Base-by-base conservation (phyloP, 106 monocot genomes). In the Xerophyta viscosa region DNA sequence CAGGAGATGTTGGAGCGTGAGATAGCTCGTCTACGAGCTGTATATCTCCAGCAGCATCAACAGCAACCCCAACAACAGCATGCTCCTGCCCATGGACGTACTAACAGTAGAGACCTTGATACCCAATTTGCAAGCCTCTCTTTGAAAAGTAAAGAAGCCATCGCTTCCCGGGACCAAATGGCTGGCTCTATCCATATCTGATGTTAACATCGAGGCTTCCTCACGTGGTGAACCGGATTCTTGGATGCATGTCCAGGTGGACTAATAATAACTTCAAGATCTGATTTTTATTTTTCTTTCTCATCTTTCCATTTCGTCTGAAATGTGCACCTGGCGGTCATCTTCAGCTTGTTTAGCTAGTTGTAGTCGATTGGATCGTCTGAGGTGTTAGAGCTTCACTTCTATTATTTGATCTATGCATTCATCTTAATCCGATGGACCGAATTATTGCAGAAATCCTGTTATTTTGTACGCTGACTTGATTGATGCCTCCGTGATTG, bases 1-100 rank as follows among this genome's bases (percentile, higher is more conserved):
- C 82, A 98, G 53, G 98, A 98, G 66, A 98, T 82, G 86, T 72
- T 98, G 66, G 90, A 98, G 49, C 61, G 77, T 61, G 98, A 98
- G 62, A 80, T 85, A 44, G 70, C 73, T 58, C 85, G 86, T 36
- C 74, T 98, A 14, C 60, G 77, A 31, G 29, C 55, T 24, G 56
- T 85, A 6, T 65, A 70, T 64, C 80, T 74, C 30, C 80, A 84
- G 43, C 92, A 83, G 25, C 83, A 87, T 6, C 82, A 71, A 17
- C 69, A 69, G 30, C 62, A 64, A 27, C 71, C 52, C 24, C 66
- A 54, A 21, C 81, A 64, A 37, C 76, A n/a, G 19, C 55, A 49
- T 50, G 24, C 51, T 24, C 60, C 57, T 29, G 49, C 37, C 18
- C 84, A 78, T 42, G 31, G 61, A 39, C 94, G 78, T 20, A 75